Evolutionary conservation across 768 basidiomycete species (phyloP).

Genomic region (Boletus reticulatus): DNA sequence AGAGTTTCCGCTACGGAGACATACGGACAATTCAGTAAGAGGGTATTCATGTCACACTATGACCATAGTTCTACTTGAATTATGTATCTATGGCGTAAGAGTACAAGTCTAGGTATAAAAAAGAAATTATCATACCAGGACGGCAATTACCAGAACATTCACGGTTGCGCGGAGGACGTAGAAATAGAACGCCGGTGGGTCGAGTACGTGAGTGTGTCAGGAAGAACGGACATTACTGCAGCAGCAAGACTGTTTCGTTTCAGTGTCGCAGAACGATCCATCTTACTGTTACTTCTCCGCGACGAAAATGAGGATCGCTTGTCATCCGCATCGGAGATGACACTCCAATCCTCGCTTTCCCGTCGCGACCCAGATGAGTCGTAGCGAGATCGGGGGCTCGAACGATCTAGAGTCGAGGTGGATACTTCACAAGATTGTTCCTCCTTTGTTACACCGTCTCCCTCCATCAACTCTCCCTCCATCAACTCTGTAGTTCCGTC

Average conservation of each 20-base stretch:
- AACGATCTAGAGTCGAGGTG: slow-evolving; percentile 27
- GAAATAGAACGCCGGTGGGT: slow-evolving; percentile 42
- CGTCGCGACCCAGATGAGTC: slow-evolving; percentile 56
- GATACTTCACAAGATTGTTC: slow-evolving; percentile 32
- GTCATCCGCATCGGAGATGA: slow-evolving; percentile 77
- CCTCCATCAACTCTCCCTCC: slow-evolving; percentile 20
- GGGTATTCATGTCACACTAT: slow-evolving; percentile 63
- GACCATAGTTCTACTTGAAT: slow-evolving; percentile 20
- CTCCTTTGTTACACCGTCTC: slow-evolving; percentile 23
- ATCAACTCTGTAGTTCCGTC: slow-evolving; percentile 23
- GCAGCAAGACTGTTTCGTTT: slow-evolving; percentile 66
- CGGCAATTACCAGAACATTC: neutral
- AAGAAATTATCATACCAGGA: slow-evolving; percentile 1
- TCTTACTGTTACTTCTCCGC: slow-evolving; percentile 38
- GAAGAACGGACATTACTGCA: slow-evolving; percentile 60
- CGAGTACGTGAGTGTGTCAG: slow-evolving; percentile 47
- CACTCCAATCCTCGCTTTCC: slow-evolving; percentile 84
- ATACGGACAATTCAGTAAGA: slow-evolving; percentile 89
- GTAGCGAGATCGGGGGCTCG: slow-evolving; percentile 44
- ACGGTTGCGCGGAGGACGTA: slow-evolving; percentile 26
- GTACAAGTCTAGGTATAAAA: slow-evolving; percentile 5
- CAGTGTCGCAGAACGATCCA: slow-evolving; percentile 35
- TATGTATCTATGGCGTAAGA: slow-evolving; percentile 10
- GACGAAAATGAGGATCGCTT: slow-evolving; percentile 55
- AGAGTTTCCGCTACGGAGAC: slow-evolving; percentile 66